phyloP scores from a whole-genome alignment of 225 moss, liverwort and hornwort genomes.

The Sphagnum tenellum region DNA sequence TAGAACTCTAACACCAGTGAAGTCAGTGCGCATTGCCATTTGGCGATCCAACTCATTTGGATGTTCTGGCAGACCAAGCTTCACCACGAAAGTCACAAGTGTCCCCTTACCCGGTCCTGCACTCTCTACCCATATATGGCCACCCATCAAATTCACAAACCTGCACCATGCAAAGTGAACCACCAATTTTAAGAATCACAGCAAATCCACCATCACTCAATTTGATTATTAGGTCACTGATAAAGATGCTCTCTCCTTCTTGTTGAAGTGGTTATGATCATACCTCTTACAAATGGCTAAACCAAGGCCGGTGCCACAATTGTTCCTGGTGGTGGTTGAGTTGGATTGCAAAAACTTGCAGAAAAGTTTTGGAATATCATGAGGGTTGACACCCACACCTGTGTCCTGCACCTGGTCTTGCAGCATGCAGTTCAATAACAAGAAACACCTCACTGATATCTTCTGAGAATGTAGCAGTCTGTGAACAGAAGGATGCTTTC shows the following conservation, averaged over 20 bases:
- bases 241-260: too few species aligned
- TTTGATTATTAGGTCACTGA: not conserved
- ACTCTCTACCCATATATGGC: slow-evolving; percentile 59
- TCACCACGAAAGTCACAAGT: slow-evolving; percentile 44
- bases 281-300: slow-evolving; percentile 68
- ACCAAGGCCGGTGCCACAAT: slow-evolving; percentile 58
- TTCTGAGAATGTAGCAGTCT: too few species aligned
- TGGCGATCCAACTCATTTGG: slow-evolving; percentile 42
- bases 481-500: too few species aligned
- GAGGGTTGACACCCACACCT: slow-evolving; percentile 45
- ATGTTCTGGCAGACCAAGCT: slow-evolving; percentile 44
- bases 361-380: slow-evolving; percentile 44
- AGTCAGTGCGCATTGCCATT: slow-evolving; percentile 39
- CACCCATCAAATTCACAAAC: slow-evolving; percentile 61
- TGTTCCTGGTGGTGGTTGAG: slow-evolving; percentile 53
- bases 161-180: slow-evolving; percentile 15
- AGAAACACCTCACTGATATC: not conserved
- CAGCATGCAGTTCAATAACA: not conserved
- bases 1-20: slow-evolving; percentile 52
- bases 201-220: not conserved
- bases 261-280: not conserved
- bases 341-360: slow-evolving; percentile 52
- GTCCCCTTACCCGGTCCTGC: slow-evolving; percentile 51
- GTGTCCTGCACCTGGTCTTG: slow-evolving; percentile 48
- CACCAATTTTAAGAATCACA: too few species aligned